These are phyloP conservation scores for Helicosporidium sp. DNA, from an alignment of 139 green algal species.

Conservation along the genomic window DNA sequence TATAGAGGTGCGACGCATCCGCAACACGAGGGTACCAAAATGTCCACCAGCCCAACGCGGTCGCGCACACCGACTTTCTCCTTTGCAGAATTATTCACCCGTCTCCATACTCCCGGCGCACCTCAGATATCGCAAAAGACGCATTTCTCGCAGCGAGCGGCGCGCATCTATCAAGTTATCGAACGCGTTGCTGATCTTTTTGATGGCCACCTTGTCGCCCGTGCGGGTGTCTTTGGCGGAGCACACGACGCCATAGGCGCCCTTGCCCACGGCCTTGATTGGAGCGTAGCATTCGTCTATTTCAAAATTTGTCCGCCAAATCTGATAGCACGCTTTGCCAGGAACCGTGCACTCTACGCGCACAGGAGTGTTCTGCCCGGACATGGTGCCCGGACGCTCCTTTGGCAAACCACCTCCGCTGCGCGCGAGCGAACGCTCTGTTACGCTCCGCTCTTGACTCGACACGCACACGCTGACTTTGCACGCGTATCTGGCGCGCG, in stretches of 20 bases:
- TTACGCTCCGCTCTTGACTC: no score
- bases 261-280: constrained; percentile 80
- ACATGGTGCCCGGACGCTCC: no score
- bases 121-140: constrained; percentile 64
- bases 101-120: no score
- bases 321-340: constrained; percentile 55
- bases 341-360: constrained; percentile 44
- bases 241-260: constrained; percentile 92
- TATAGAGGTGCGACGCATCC: no score
- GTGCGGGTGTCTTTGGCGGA: constrained; percentile 59
- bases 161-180: constrained; percentile 83
- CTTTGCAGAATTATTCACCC: background rate
- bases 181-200: constrained; percentile 93
- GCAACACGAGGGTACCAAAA: no score
- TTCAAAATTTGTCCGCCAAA: constrained; percentile 80
- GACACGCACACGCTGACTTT: no score
- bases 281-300: constrained; percentile 64
- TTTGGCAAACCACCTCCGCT: no score
- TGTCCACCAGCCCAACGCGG: no score
- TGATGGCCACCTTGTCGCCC: constrained; percentile 80
- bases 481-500: no score
- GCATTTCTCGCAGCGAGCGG: constrained; percentile 83
- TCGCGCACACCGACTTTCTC: no score
- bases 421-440: no score
- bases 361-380: constrained; percentile 54